Evolutionary conservation across 2,329 filamentous ascomycete species (phyloP).

Genomic region (Aaosphaeria pasadenensis): DNA sequence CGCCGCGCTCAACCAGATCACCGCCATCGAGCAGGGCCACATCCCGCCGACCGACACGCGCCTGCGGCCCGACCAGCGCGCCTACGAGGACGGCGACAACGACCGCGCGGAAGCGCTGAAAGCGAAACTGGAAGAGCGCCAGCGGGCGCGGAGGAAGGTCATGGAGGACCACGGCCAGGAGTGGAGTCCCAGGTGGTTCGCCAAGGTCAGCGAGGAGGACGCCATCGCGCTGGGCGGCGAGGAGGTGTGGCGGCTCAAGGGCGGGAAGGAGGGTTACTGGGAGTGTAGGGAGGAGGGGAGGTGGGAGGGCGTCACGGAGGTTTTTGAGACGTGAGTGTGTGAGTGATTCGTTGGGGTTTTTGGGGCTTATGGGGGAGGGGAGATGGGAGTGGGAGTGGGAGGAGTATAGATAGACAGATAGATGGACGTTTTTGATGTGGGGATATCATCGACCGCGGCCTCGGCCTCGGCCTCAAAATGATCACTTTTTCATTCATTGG

Average conservation of each 20-base stretch:
- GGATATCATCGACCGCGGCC: too few relatives aligned
- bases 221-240: constrained; percentile 35
- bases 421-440: too few relatives aligned
- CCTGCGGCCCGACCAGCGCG: constrained; percentile 81
- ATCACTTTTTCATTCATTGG: too few relatives aligned
- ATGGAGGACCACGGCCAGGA: constrained; percentile 72
- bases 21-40: constrained; percentile 68
- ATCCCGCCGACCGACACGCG: constrained; percentile 80
- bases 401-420: too few relatives aligned
- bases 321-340: constrained; percentile 44
- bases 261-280: constrained; percentile 89
- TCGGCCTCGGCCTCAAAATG: too few relatives aligned
- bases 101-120: constrained; percentile 85
- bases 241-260: constrained; percentile 62
- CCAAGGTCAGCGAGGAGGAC: constrained; percentile 51
- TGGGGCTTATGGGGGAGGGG: constrained; percentile 58
- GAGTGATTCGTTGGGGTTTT: too few relatives aligned
- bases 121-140: constrained; percentile 77
- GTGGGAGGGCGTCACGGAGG: constrained; percentile 60
- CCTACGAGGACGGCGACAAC: constrained; percentile 76
- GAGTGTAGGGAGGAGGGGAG: constrained; percentile 69
- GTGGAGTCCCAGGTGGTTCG: constrained; percentile 82
- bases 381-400: constrained; percentile 54
- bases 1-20: constrained; percentile 83
- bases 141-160: constrained; percentile 69